Evolutionary conservation across 768 basidiomycete genomes (phyloP).

Genomic region (Lactifluus subvellereus): DNA sequence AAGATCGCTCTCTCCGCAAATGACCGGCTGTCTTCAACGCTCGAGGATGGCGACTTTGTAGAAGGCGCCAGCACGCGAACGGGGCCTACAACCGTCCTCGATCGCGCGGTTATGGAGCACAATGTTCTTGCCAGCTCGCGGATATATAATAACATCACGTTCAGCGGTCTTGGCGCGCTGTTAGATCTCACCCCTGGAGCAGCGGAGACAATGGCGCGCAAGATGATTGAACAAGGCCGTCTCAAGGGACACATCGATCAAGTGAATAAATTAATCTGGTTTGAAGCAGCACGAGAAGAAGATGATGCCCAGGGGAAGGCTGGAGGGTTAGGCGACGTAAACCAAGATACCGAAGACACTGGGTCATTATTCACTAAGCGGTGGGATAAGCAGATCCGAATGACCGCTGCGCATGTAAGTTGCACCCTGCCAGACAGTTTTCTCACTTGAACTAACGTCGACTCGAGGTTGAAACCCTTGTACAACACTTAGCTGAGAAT

Average conservation of each 20-base stretch:
- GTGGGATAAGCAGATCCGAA: conserved; percentile 92
- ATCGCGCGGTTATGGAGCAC: conserved; percentile 98
- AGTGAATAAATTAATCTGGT: conserved; percentile 90
- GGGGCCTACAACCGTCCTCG: conserved; percentile 92
- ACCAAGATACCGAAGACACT: conserved; percentile 82
- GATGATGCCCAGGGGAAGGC: conserved; percentile 93
- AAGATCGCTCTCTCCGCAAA: conserved; percentile 80
- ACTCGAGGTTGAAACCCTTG: conserved; percentile 73
- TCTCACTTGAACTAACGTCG: conserved; percentile 14
- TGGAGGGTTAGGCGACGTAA: conserved; percentile 83
- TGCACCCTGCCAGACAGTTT: background rate
- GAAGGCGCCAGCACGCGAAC: conserved; percentile 68
- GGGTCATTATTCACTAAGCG: conserved; percentile 87
- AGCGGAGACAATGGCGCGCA: conserved; percentile 95
- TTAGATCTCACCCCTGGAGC: conserved; percentile 87
- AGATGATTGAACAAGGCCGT: conserved; percentile 98
- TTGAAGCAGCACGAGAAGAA: conserved; percentile 81
- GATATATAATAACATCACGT: conserved; percentile 97
- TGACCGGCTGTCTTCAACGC: conserved; percentile 66
- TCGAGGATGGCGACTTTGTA: conserved; percentile 49
- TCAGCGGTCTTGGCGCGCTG: conserved; percentile 85
- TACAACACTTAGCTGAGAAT: conserved; percentile 73
- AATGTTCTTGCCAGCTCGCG: conserved; percentile 95
- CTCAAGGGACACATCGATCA: conserved; percentile 93
- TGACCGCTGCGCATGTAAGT: conserved; percentile 79